phyloP scores from a whole-genome alignment of 1,284 basidiomycete species.

The Cryptococcus jaspeensis region DNA sequence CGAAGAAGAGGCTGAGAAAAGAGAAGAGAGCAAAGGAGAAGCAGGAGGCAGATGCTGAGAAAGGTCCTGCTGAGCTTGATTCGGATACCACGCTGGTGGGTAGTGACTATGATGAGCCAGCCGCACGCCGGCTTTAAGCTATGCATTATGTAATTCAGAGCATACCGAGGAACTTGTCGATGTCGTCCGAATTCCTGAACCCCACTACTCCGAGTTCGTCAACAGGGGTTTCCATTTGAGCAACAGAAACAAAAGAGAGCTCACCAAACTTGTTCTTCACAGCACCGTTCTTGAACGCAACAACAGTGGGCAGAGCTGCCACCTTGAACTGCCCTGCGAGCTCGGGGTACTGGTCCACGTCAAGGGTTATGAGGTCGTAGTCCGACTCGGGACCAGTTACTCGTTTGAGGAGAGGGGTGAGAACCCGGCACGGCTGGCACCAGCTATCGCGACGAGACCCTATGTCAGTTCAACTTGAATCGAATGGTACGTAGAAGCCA shows the following conservation, averaged over 20 bases:
- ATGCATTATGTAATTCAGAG: constrained; percentile 15
- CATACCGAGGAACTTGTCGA: constrained; percentile 47
- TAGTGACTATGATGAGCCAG: neutral
- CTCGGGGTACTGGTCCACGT: constrained; percentile 47
- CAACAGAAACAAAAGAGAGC: constrained; percentile 6
- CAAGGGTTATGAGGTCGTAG: constrained; percentile 46
- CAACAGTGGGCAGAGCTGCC: constrained; percentile 47
- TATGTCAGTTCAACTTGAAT: neutral
- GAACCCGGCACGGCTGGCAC: constrained; percentile 51
- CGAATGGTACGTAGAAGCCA: neutral
- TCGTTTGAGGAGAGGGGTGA: constrained; percentile 45
- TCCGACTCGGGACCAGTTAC: constrained; percentile 38
- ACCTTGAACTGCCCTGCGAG: constrained; percentile 49
- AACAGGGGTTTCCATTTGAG: neutral
- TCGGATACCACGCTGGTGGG: neutral
- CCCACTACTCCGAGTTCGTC: constrained; percentile 33
- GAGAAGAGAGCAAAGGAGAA: neutral
- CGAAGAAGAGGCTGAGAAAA: neutral
- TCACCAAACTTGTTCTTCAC: constrained; percentile 49
- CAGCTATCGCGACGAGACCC: constrained; percentile 28
- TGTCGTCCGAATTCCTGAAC: constrained; percentile 39
- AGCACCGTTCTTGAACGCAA: constrained; percentile 51
- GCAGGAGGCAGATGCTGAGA: neutral
- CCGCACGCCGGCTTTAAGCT: neutral
- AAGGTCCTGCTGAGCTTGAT: neutral